phyloP scores from a whole-genome alignment of 2,329 filamentous ascomycete genomes.

The Pestalotiopsis sp. region DNA sequence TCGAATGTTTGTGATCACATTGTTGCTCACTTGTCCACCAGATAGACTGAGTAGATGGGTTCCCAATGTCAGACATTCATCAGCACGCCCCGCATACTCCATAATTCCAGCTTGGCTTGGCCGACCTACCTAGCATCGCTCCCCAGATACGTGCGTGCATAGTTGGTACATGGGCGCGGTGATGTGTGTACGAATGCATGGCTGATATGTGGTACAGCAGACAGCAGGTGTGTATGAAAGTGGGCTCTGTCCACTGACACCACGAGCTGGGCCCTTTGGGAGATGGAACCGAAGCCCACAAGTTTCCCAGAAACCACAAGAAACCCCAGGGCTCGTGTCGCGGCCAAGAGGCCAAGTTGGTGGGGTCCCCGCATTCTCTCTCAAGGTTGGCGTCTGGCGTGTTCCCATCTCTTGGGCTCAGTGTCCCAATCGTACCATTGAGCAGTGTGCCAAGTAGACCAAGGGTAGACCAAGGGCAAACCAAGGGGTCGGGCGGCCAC shows the following conservation, averaged over 20 bases:
- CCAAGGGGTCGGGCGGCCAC: not conserved
- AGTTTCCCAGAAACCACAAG: not conserved
- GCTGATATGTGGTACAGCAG: not conserved
- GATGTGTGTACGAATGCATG: not conserved
- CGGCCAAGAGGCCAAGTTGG: not conserved
- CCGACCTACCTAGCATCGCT: not conserved
- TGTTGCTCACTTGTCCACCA: not conserved
- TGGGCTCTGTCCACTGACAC: not conserved
- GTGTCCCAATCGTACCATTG: not conserved
- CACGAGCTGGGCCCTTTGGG: not conserved
- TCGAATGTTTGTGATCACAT: not conserved
- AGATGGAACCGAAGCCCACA: not conserved
- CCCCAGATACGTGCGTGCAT: not conserved
- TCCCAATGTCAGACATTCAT: not conserved
- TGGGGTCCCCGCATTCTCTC: constrained; percentile 4
- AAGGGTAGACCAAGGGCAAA: not conserved
- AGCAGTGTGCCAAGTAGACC: not conserved
- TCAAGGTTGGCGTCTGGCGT: not conserved
- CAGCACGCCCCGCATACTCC: not conserved
- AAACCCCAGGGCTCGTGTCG: not conserved
- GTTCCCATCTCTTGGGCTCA: not conserved
- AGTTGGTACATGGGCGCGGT: not conserved
- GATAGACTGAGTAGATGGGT: not conserved
- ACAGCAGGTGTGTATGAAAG: not conserved
- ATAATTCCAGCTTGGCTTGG: not conserved